Conservation (phyloP, 352 stramenopile genomes). For the Lagenidium giganteum region DNA sequence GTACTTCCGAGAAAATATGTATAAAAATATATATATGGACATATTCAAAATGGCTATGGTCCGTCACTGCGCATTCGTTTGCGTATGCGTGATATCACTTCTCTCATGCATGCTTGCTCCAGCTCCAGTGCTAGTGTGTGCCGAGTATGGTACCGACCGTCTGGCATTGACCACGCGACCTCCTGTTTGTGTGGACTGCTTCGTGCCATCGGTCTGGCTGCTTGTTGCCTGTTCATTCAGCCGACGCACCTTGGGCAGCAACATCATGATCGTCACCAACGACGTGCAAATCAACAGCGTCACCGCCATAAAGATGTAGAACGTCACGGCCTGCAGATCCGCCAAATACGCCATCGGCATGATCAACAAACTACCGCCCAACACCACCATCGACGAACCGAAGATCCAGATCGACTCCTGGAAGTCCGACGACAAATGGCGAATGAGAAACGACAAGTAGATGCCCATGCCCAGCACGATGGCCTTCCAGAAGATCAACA, state of each 20-base stretch:
- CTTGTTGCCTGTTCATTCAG: too few species aligned
- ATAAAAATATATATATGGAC: too few species aligned
- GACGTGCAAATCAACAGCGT: conserved; percentile 20
- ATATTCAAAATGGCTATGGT: too few species aligned
- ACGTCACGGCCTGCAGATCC: conserved; percentile 13
- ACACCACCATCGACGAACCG: conserved; percentile 19
- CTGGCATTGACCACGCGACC: too few species aligned
- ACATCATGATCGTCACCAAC: conserved; percentile 23
- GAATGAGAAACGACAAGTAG: conserved; percentile 14
- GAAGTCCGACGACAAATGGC: conserved; percentile 15
- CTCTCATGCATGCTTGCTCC: too few species aligned
- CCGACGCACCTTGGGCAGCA: conserved; percentile 22
- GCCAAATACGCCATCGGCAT: conserved; percentile 38
- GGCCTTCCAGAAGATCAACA: conserved; percentile 56
- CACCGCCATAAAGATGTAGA: conserved; percentile 20
- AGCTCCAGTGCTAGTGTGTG: too few species aligned
- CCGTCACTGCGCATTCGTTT: too few species aligned
- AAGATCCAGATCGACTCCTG: conserved; percentile 23
- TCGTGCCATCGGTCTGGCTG: too few species aligned
- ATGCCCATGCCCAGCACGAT: conserved; percentile 17
- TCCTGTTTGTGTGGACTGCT: too few species aligned
- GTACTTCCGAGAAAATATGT: too few species aligned
- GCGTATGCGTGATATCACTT: too few species aligned
- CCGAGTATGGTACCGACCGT: too few species aligned
- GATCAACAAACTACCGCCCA: conserved; percentile 23